Base-by-base conservation (phyloP, 1,139 yeast species). In the Blastobotrys elegans region DNA sequence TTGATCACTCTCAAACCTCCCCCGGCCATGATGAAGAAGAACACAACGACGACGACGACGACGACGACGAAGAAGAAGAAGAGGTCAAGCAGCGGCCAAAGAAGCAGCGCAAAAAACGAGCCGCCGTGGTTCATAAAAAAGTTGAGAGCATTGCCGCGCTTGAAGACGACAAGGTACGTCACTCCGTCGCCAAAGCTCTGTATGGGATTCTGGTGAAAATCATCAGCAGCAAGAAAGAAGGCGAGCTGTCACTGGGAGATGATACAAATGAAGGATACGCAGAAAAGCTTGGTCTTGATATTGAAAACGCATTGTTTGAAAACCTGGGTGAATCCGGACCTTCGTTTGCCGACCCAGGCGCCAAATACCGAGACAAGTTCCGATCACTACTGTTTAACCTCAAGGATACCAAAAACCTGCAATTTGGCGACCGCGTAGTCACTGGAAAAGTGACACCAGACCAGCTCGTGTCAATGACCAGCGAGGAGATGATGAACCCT, bases 401-500 rank as follows among this genome's bases (percentile, higher is more conserved):
- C 21, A 74, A 71, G 51, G 82, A 78, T 55, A 64, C 64, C 32
- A 78, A 79, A 56, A 78, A 80, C 51, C 65, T 70, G 13, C 64
- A 70, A 24, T 67, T 82, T 50, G 73, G 69, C 61, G 56, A 51
- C 21, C 69, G 78, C 37, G 74, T 83, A 5, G 65, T 79, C 31
- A 68, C 72, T 18, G 73, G 76, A 21, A 67, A 70, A 30, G 64
- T 82, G 29, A 62, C 75, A 1, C 73, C 82, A 29, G 66, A 67
- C 10, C 73, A 77, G 51, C 69, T 83, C 45, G 85, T 82, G 5
- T 69, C 67, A 24, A 71, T 84, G 73, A 70, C 80, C 3, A 77
- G 77, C 2, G 83, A 80, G 53, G 86, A 84, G 55, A 68, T 81
- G 69, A 73, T 80, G 60, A 86, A 85, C 58, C 86, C 86, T 2